phyloP scores from a whole-genome alignment of 805 yeast species.

The Diddensiella transvaalensis region DNA sequence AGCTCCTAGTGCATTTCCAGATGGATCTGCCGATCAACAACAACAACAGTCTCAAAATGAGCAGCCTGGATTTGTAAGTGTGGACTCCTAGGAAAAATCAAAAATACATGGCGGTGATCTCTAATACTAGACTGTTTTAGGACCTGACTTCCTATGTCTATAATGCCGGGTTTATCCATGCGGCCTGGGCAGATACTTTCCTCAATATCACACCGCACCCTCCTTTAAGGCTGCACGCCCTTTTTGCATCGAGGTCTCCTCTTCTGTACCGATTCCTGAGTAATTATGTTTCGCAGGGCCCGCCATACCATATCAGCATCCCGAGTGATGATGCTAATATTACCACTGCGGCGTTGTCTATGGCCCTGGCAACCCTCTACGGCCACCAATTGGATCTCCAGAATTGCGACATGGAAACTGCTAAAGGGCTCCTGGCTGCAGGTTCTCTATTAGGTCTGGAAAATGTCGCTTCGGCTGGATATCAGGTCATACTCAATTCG shows the following conservation, averaged over 20 bases:
- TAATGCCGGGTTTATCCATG: conserved; percentile 32
- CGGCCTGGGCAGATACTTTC: conserved; percentile 36
- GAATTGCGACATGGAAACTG: conserved; percentile 21
- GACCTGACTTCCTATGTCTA: conserved; percentile 29
- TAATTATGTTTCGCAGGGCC: conserved; percentile 22
- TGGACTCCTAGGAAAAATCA: too few relatives aligned
- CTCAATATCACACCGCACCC: conserved; percentile 27
- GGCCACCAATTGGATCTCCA: conserved; percentile 27
- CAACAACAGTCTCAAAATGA: background rate
- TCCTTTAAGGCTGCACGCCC: conserved; percentile 32
- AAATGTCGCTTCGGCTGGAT: conserved; percentile 26
- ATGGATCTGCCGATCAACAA: too few relatives aligned
- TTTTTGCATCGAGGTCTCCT: conserved; percentile 33
- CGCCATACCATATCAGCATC: conserved; percentile 29
- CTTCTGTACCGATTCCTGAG: conserved; percentile 26
- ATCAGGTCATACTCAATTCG: conserved; percentile 17
- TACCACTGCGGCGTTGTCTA: conserved; percentile 27
- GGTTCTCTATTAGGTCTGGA: conserved; percentile 30
- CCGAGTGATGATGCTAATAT: conserved; percentile 24
- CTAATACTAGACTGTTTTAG: too few relatives aligned
- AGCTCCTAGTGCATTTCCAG: too few relatives aligned
- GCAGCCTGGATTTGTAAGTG: background rate
- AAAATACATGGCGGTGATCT: too few relatives aligned
- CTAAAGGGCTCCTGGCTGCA: conserved; percentile 31
- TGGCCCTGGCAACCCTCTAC: conserved; percentile 33